A percentile compares a stretch with the other conserved stretches of the same genome.
These are phyloP conservation scores for Lasiosphaeria hispida DNA, from an alignment of 495 filamentous ascomycete genomes.

Conservation along the genomic window DNA sequence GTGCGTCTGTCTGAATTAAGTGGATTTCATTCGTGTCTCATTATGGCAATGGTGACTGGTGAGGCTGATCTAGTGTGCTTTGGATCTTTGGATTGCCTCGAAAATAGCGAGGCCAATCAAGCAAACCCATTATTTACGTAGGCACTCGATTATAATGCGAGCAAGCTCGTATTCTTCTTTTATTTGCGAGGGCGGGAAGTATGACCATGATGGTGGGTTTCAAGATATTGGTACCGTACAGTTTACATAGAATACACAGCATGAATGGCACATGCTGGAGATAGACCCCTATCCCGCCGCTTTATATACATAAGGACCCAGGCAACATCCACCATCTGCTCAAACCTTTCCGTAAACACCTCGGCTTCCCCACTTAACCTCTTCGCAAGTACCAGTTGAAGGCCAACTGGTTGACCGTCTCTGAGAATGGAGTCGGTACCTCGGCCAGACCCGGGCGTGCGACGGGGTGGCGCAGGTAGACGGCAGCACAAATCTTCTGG, in stretches of 20 bases:
- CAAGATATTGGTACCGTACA: not conserved
- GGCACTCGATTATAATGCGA: too few relatives aligned
- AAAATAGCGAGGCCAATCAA: too few relatives aligned
- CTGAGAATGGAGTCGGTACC: slow-evolving; percentile 81
- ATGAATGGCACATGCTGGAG: too few relatives aligned
- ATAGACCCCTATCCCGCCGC: not conserved
- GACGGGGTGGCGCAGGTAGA: slow-evolving; percentile 93
- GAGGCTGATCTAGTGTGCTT: not conserved
- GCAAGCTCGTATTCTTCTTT: too few relatives aligned
- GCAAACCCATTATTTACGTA: too few relatives aligned
- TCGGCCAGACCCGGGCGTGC: slow-evolving; percentile 84
- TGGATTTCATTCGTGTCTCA: slow-evolving; percentile 7
- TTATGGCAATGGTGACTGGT: slow-evolving; percentile 13
- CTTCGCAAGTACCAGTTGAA: slow-evolving; percentile 93
- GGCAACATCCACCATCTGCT: not conserved
- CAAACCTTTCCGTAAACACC: too few relatives aligned
- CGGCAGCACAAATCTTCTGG: slow-evolving; percentile 89
- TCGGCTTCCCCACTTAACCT: slow-evolving; percentile 48
- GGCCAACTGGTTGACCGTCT: slow-evolving; percentile 64
- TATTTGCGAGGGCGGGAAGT: too few relatives aligned
- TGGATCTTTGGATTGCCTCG: too few relatives aligned
- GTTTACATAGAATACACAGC: not conserved
- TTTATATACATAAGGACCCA: not conserved
- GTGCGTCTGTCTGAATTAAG: slow-evolving; percentile 28
- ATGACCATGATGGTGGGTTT: not conserved